Evolutionary conservation across 164 flowering plant species (phyloP), one percentile per base, ranked within the genome.

Genomic region (Annona squamosa): DNA sequence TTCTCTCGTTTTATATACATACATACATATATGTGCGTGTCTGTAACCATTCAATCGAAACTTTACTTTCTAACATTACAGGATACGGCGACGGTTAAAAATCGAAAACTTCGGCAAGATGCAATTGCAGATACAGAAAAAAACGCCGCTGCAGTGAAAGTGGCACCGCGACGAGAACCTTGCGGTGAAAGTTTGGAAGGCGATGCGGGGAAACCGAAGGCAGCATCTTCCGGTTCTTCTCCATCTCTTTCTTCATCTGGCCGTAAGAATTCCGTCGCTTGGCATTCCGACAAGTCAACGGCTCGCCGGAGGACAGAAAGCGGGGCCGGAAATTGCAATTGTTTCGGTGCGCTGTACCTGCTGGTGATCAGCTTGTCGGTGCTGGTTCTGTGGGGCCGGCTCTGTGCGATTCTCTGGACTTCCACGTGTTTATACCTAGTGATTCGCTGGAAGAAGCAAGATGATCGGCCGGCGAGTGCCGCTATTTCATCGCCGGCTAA

Each of bases 361-460:
- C 41, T 73, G 5, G n/a, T 67, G 16, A 5, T 73, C 37, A 67
- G 46, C 17, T 65, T 73, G 3, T 48, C 75, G 4, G 67, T 73
- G 26, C 16, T 67, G 75, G 47, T 73, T 6, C 2, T 66, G 6
- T 66, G 70, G 75, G 75, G 75, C 52, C 63, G 65, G 71, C 64
- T 67, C 46, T 73, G 71, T 5, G 75, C 75, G 44, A 73, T 73
- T 17, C 2, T 73, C 48, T 73, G 75, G 52, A 73, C 71, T n/a
- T 56, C 75, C 12, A 43, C 75, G 52, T 73, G 71, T 63, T 71
- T 73, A 13, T 73, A 1, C 13, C 18, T 67, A 52, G 48, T n/a
- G 6, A 42, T 43, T 44, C 75, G 64, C 59, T 69, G 69, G 68
- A 9, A 52, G n/a, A 16, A 26, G 48, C 65, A 63, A 41, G 5